Conservation (phyloP, 352 stramenopile genomes). For the Globisporangium orthogonon region DNA sequence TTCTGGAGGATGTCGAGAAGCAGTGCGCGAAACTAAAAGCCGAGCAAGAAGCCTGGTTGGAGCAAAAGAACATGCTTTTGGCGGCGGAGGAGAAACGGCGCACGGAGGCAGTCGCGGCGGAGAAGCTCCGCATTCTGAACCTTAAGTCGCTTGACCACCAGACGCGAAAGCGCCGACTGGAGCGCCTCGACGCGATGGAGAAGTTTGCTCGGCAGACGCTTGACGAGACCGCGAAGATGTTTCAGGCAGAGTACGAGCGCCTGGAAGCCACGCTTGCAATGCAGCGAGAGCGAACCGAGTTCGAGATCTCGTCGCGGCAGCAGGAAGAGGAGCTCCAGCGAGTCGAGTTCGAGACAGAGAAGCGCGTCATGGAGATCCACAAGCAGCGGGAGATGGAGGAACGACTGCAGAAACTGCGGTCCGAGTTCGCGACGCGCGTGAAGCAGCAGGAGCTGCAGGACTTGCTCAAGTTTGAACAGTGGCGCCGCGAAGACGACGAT, state of each 20-base stretch:
- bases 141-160: constrained; percentile 70
- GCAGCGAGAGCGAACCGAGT: constrained; percentile 54
- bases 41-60: constrained; percentile 62
- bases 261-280: constrained; percentile 45
- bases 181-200: constrained; percentile 61
- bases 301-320: constrained; percentile 58
- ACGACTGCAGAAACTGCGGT: constrained; percentile 49
- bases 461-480: constrained; percentile 60
- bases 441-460: constrained; percentile 74
- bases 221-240: constrained; percentile 50
- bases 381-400: constrained; percentile 62
- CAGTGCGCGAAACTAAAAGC: constrained; percentile 46
- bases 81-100: constrained; percentile 54
- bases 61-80: constrained; percentile 48
- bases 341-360: constrained; percentile 66
- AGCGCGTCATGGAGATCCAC: constrained; percentile 52
- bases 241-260: constrained; percentile 55
- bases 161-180: constrained; percentile 51
- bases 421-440: constrained; percentile 61
- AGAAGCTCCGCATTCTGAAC: constrained; percentile 60
- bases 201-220: constrained; percentile 49
- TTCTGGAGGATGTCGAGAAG: constrained; percentile 48
- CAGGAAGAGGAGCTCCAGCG: constrained; percentile 74
- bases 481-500: constrained; percentile 65
- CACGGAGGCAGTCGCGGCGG: constrained; percentile 46